Conservation (phyloP, 495 filamentous ascomycete genomes). For the Lentithecium fluviatile region DNA sequence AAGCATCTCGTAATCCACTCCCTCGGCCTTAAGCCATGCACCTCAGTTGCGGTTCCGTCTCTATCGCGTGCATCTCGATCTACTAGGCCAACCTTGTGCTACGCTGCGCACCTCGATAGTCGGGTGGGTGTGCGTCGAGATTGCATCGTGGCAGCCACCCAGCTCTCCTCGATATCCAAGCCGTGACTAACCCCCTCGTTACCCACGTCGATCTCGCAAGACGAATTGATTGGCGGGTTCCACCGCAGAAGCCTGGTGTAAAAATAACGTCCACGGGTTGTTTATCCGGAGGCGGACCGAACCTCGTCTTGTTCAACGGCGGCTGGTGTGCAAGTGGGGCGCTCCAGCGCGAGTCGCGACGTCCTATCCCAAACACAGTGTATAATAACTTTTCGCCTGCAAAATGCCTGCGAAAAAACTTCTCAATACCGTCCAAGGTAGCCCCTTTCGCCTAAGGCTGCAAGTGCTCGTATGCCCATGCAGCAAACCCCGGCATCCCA, state of each 20-base stretch:
- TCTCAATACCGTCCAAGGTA: no score
- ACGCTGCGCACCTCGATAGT: not conserved
- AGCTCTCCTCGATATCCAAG: not conserved
- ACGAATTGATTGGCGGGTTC: not conserved
- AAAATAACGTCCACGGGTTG: not conserved
- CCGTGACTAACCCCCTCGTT: constrained; percentile 1
- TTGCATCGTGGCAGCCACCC: not conserved
- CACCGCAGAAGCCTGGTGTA: not conserved
- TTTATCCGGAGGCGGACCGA: not conserved
- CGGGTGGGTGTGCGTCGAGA: not conserved
- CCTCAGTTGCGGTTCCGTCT: not conserved
- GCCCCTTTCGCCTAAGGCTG: constrained; percentile 6
- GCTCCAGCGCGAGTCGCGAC: not conserved
- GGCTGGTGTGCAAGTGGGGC: no score
- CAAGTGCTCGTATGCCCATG: not conserved
- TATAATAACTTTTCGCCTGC: constrained; percentile 2
- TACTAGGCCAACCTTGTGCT: not conserved
- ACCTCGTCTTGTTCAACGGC: no score
- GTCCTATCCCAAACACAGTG: constrained; percentile 3
- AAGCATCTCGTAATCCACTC: constrained; percentile 7
- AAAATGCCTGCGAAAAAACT: not conserved
- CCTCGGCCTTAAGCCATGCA: not conserved
- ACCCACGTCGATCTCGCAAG: not conserved
- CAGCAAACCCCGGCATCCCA: not conserved
- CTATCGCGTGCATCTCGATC: not conserved